Evolutionary conservation across 768 basidiomycete species (phyloP).

Genomic region (Asterophora parasitica): DNA sequence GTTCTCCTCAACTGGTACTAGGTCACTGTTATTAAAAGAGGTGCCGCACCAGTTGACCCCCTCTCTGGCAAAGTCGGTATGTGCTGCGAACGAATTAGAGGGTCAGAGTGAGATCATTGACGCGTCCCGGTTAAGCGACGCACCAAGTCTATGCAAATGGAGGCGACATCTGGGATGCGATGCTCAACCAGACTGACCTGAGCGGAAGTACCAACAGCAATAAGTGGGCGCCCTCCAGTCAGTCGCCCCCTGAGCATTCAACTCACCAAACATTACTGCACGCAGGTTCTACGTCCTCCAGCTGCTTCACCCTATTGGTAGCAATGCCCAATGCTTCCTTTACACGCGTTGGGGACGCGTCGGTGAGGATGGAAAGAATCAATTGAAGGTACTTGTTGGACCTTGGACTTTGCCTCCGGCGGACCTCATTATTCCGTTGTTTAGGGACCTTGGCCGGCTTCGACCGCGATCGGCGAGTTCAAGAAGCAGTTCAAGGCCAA

Average conservation of each 20-base stretch:
- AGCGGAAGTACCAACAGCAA: conserved; percentile 48
- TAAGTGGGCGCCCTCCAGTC: conserved; percentile 31
- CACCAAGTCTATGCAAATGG: conserved; percentile 45
- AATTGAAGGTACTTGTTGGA: conserved; percentile 36
- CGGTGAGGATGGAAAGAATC: conserved; percentile 48
- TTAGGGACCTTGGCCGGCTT: conserved; percentile 43
- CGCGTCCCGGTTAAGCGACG: conserved; percentile 28
- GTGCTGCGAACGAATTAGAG: conserved; percentile 18
- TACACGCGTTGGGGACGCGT: conserved; percentile 62
- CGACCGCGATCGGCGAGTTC: conserved; percentile 43
- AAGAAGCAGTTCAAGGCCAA: conserved; percentile 59
- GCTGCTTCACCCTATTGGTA: conserved; percentile 45
- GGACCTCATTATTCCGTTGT: neutral
- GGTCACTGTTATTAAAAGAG: conserved; percentile 44
- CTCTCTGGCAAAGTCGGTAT: conserved; percentile 39
- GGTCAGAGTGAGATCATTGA: neutral
- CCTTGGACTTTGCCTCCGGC: neutral
- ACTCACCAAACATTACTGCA: neutral
- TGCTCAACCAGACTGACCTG: conserved; percentile 58
- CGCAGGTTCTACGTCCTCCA: conserved; percentile 56
- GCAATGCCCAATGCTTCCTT: conserved; percentile 29
- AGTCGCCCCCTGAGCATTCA: neutral
- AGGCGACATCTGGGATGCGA: conserved; percentile 50
- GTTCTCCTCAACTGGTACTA: conserved; percentile 9
- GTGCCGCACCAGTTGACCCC: conserved; percentile 53